Base-by-base conservation (phyloP, 176 grass and related monocot species). In the Chrysopogon serrulatus region DNA sequence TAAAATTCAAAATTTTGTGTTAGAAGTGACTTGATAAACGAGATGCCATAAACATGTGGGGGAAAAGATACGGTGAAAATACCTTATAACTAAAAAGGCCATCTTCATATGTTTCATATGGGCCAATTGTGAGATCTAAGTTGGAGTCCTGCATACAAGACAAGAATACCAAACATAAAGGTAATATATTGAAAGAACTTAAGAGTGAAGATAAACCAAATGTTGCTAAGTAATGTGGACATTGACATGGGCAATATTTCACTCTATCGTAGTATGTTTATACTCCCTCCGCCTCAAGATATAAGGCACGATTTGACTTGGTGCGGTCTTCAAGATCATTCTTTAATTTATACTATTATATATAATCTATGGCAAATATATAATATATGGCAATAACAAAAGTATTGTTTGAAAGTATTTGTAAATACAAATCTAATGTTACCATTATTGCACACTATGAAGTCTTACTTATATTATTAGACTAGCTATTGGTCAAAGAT, bases 101-200 rank as follows among this genome's bases (percentile, higher is more conserved):
- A 90, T 98, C 95, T 93, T 98, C 90, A 24, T 98, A 98, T 83
- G 95, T 98, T 80, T 98, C 95, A 61, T 98, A 98, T 47, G 95
- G 95, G 39, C 95, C 95, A 86, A 98, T 98, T 67, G 95, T 98
- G 30, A 98, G 66, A 73, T 98, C 95, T 90, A 98, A 82, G 81
- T 93, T 95, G 21, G 95, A 98, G 62, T 98, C 95, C 95, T 98
- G 78, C 34, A 86, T 83, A 63, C 7, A 85, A 76, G 27, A 62
- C 63, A 83, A 27, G 34, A 56, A 76, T 42, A 34, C 5, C 33
- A 88, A 87, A 83, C 63, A 87, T 34, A 83, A 9, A 84, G 54
- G 41, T 66, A 39, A 56, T n/a, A 44, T 88, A 33, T 88, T 18
- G 13, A 51, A 76, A 87, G 60, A 76, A 18, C 34, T 41, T 27